Evolutionary conservation across 2,329 filamentous ascomycete species (phyloP).

Genomic region (Cephalotrichum gorgonifer): DNA sequence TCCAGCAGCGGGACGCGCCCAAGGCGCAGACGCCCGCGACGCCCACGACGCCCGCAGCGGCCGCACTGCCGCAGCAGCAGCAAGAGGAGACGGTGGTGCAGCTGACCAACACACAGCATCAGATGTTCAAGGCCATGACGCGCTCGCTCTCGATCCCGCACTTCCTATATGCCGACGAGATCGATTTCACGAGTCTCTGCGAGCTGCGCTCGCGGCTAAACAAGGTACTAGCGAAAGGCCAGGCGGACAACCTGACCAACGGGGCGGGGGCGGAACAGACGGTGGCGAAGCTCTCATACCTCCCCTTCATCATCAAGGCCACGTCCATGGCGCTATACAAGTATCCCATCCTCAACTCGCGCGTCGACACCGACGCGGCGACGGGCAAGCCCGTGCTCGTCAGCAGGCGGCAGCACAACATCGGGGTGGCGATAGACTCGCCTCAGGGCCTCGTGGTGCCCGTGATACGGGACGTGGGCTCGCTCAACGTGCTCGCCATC

Average conservation of each 20-base stretch:
- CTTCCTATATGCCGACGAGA: constrained; percentile 87
- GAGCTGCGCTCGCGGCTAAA: constrained; percentile 68
- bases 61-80: background rate
- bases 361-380: constrained; percentile 52
- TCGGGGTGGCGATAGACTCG: constrained; percentile 93
- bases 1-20: constrained; percentile 34
- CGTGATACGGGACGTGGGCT: constrained; percentile 75
- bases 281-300: constrained; percentile 67
- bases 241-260: constrained; percentile 19
- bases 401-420: constrained; percentile 80
- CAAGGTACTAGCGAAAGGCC: constrained; percentile 35
- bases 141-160: constrained; percentile 83
- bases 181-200: constrained; percentile 70
- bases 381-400: constrained; percentile 62
- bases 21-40: constrained; percentile 6
- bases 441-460: constrained; percentile 81
- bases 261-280: constrained; percentile 28
- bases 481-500: constrained; percentile 66
- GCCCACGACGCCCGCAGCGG: background rate
- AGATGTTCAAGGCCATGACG: constrained; percentile 99
- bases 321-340: constrained; percentile 74
- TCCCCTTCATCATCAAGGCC: constrained; percentile 94
- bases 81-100: constrained; percentile 60
- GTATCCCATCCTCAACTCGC: constrained; percentile 80
- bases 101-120: constrained; percentile 69